Conservation (phyloP, 163 green algal species). For the Volvox carteri region DNA sequence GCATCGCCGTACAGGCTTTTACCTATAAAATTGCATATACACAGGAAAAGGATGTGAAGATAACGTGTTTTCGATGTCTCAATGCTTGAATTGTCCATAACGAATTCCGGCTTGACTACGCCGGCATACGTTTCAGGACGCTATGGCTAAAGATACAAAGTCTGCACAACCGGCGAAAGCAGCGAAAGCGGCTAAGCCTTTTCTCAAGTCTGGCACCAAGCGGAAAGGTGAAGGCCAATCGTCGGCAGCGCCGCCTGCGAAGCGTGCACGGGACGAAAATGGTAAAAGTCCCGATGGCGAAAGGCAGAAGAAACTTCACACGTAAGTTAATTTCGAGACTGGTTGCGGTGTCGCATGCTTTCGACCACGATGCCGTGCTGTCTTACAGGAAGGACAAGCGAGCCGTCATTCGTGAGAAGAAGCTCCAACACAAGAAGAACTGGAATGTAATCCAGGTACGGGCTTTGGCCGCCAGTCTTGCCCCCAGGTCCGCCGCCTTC, state of each 20-base stretch:
- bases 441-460: constrained; percentile 75
- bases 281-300: background rate
- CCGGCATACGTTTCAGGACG: too few relatives aligned
- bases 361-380: background rate
- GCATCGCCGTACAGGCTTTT: background rate
- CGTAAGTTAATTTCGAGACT: background rate
- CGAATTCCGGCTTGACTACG: too few relatives aligned
- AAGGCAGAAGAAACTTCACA: background rate
- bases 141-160: constrained; percentile 1
- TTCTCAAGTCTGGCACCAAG: constrained; percentile 23
- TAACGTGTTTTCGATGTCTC: too few relatives aligned
- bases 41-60: too few relatives aligned
- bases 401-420: constrained; percentile 64
- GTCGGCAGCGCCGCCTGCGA: constrained; percentile 31
- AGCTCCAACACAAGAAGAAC: constrained; percentile 78
- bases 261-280: background rate
- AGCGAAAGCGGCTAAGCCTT: constrained; percentile 37
- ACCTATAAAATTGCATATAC: too few relatives aligned
- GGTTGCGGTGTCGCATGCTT: background rate
- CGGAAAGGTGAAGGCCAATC: constrained; percentile 10
- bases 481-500: too few relatives aligned
- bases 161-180: constrained; percentile 29
- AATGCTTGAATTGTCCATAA: too few relatives aligned
- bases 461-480: too few relatives aligned
- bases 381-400: constrained; percentile 74